Percentiles rank a stretch among this genome's conserved stretches.
phyloP scores from a whole-genome alignment of 495 filamentous ascomycete genomes.

The Hamigera avellanea region DNA sequence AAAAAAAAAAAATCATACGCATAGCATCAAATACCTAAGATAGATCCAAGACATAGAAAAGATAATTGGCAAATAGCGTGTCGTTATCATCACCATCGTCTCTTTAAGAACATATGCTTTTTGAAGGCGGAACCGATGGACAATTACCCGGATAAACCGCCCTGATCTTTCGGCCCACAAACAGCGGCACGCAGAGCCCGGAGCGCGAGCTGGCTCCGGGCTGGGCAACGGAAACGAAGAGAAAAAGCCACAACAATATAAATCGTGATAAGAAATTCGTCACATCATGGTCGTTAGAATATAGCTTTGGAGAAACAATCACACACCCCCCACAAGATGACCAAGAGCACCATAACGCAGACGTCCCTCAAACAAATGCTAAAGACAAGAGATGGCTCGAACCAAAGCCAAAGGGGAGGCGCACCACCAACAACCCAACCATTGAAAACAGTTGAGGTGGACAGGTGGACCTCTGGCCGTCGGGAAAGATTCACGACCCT shows the following conservation, averaged over 20 bases:
- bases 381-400: slow-evolving; percentile 7
- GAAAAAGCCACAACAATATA: slow-evolving; percentile 6
- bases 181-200: not conserved
- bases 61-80: slow-evolving; percentile 22
- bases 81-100: slow-evolving; percentile 6
- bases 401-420: slow-evolving; percentile 2
- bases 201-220: not conserved
- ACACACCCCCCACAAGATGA: slow-evolving; percentile 11
- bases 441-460: too few relatives aligned
- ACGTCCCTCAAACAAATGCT: slow-evolving; percentile 8
- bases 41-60: too few relatives aligned
- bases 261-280: slow-evolving; percentile 29
- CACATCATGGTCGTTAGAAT: slow-evolving; percentile 35
- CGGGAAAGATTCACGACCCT: not conserved
- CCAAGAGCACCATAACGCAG: slow-evolving; percentile 12
- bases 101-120: not conserved
- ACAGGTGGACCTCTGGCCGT: not conserved
- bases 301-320: slow-evolving; percentile 13
- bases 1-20: too few relatives aligned
- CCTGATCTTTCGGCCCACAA: not conserved
- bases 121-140: not conserved
- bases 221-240: not conserved
- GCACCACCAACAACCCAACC: too few relatives aligned
- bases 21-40: too few relatives aligned
- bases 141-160: not conserved